A percentile compares a stretch with the other conserved stretches of the same genome.
phyloP scores from a whole-genome alignment of 2,329 filamentous ascomycete genomes.

The Clonostachys solani region DNA sequence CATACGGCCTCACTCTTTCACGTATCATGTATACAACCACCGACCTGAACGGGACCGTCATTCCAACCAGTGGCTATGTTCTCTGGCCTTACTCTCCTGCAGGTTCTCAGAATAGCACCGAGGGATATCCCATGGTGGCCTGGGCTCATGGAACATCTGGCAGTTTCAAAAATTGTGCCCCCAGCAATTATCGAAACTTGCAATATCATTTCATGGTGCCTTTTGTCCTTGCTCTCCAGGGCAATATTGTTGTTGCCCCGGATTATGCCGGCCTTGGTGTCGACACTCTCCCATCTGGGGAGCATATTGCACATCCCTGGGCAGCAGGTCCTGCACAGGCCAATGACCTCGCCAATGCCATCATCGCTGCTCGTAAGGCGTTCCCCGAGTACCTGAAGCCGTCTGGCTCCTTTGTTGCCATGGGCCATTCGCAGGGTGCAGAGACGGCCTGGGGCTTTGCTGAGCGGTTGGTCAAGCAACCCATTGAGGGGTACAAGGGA shows the following conservation, averaged over 20 bases:
- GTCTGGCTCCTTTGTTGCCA: background rate
- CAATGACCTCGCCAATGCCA: background rate
- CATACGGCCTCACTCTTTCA: background rate
- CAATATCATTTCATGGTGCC: background rate
- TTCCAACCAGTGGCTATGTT: background rate
- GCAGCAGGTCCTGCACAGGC: background rate
- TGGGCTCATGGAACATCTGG: background rate
- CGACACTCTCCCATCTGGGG: background rate
- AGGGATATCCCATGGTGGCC: background rate
- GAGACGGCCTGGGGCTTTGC: background rate
- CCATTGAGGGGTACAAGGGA: background rate
- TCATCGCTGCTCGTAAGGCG: background rate
- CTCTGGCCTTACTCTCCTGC: background rate
- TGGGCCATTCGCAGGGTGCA: background rate
- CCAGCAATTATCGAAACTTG: background rate
- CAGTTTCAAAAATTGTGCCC: background rate
- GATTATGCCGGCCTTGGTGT: background rate
- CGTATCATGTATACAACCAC: background rate
- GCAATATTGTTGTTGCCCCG: background rate
- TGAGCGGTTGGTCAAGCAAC: background rate
- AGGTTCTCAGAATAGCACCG: background rate
- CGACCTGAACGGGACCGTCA: background rate
- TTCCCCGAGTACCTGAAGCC: background rate
- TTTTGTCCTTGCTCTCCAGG: background rate
- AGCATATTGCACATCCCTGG: background rate